These are phyloP conservation scores for Pterocarpus santalinus DNA, from an alignment of 306 rosid genomes.

Conservation along the genomic window DNA sequence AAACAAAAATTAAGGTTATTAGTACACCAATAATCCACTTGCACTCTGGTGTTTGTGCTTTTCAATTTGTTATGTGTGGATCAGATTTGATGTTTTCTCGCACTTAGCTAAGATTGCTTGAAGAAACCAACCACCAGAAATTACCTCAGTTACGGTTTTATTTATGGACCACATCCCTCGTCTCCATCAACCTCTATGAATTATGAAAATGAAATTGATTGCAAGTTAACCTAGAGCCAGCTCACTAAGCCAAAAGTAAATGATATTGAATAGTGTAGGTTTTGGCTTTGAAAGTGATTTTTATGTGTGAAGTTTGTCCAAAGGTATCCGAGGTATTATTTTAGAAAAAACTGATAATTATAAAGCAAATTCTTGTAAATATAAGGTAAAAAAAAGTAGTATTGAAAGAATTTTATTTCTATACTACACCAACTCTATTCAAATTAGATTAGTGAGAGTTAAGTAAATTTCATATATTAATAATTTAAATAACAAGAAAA, in stretches of 20 bases:
- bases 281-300: conserved; percentile 24
- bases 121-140: conserved; percentile 10
- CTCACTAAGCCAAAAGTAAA: neutral
- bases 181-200: conserved; percentile 33
- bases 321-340: neutral
- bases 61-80: conserved; percentile 29
- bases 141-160: neutral
- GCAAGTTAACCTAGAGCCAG: neutral
- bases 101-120: neutral
- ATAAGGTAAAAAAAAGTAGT: too few relatives aligned
- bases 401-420: too few relatives aligned
- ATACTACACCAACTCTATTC: too few relatives aligned
- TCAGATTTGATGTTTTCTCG: neutral
- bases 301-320: neutral
- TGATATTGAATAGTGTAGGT: neutral
- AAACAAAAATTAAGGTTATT: conserved; percentile 8
- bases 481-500: too few relatives aligned
- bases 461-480: too few relatives aligned
- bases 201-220: conserved; percentile 43
- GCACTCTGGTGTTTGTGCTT: conserved; percentile 29
- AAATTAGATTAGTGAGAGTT: too few relatives aligned
- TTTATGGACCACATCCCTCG: conserved; percentile 41
- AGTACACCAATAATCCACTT: conserved; percentile 22
- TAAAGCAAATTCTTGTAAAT: too few relatives aligned
- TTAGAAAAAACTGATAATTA: neutral